A percentile compares a stretch with the other conserved stretches of the same genome.
Conservation (phyloP, 1,139 yeast genomes). For the Debaryomyces subglobosus region DNA sequence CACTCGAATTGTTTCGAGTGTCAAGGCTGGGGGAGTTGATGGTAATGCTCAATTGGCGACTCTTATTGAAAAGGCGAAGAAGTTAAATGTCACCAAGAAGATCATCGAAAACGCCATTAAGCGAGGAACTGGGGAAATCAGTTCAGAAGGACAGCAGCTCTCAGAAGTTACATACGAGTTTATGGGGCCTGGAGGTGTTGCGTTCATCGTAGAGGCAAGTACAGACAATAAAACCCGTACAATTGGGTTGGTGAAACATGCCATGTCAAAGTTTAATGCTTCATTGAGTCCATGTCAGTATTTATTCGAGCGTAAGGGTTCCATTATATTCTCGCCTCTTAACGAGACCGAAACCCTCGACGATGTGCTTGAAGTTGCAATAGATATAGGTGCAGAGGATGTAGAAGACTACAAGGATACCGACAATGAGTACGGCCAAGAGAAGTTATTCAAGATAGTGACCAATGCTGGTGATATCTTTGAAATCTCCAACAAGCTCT, state of each 20-base stretch:
- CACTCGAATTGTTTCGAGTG: constrained; percentile 72
- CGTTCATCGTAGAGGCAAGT: constrained; percentile 78
- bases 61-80: constrained; percentile 76
- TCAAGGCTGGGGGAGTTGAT: constrained; percentile 53
- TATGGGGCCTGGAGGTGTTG: constrained; percentile 90
- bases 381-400: constrained; percentile 87
- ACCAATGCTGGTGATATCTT: constrained; percentile 70
- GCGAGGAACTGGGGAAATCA: constrained; percentile 69
- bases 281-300: constrained; percentile 76
- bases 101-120: constrained; percentile 85
- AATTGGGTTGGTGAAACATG: constrained; percentile 72
- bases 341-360: constrained; percentile 53
- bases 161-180: constrained; percentile 75
- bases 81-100: constrained; percentile 78
- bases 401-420: constrained; percentile 54
- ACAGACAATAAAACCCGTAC: constrained; percentile 91
- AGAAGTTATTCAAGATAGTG: constrained; percentile 36
- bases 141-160: constrained; percentile 31
- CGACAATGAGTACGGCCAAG: constrained; percentile 47
- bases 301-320: constrained; percentile 78
- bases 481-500: constrained; percentile 59
- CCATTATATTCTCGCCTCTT: constrained; percentile 53
- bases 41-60: constrained; percentile 77
- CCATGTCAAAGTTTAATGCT: constrained; percentile 72
- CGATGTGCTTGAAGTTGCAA: constrained; percentile 67